A percentile compares a stretch with the other conserved stretches of the same genome.
phyloP scores from a whole-genome alignment of 495 filamentous ascomycete genomes.

The Cairneyella variabilis region DNA sequence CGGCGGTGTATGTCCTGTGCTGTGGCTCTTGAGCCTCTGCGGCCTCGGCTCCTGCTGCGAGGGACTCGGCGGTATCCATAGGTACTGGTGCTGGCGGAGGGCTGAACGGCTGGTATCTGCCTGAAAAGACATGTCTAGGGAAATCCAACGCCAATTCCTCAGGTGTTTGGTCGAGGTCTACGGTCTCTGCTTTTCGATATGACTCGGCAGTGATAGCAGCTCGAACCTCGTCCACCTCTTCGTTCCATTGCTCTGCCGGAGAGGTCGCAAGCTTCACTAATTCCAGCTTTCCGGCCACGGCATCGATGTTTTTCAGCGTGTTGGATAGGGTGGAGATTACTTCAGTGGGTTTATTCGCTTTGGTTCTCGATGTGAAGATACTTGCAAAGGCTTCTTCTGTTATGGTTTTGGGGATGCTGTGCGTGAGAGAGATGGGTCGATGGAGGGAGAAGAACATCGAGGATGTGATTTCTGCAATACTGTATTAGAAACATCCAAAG shows the following conservation, averaged over 20 bases:
- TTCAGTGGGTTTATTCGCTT: constrained; percentile 47
- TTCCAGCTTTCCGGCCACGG: constrained; percentile 9
- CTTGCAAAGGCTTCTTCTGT: constrained; percentile 70
- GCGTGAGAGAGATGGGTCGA: constrained; percentile 85
- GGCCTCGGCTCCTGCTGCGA: constrained; percentile 29
- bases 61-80: constrained; percentile 39
- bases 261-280: constrained; percentile 11
- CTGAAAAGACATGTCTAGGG: constrained; percentile 36
- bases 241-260: constrained; percentile 32
- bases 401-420: constrained; percentile 67
- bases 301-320: constrained; percentile 67
- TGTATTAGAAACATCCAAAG: constrained; percentile 18
- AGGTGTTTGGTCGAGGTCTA: constrained; percentile 47
- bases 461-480: constrained; percentile 67
- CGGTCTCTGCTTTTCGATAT: constrained; percentile 39
- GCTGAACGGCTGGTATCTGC: constrained; percentile 69
- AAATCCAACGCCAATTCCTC: constrained; percentile 22
- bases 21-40: constrained; percentile 32
- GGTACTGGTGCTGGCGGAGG: constrained; percentile 72
- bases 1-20: constrained; percentile 69
- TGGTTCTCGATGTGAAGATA: constrained; percentile 65
- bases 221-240: constrained; percentile 42
- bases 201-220: constrained; percentile 45
- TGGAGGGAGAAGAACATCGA: constrained; percentile 96
- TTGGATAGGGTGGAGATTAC: constrained; percentile 76